phyloP scores from a whole-genome alignment of 2,329 filamentous ascomycete genomes.

The Clarireedia homoeocarpa region DNA sequence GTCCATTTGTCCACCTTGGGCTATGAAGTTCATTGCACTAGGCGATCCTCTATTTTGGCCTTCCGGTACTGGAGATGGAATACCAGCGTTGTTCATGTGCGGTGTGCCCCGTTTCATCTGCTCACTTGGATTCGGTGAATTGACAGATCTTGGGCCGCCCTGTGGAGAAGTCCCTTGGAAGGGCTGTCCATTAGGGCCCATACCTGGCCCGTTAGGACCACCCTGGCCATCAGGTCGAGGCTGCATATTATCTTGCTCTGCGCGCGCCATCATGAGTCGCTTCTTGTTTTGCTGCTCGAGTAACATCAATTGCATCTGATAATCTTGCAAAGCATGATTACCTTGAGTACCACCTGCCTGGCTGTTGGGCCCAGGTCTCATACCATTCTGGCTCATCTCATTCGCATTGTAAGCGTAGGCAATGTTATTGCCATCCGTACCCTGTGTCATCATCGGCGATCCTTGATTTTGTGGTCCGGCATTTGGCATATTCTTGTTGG shows the following conservation, averaged over 20 bases:
- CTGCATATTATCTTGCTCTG: conserved; percentile 61
- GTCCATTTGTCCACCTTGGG: conserved; percentile 45
- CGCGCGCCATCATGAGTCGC: conserved; percentile 73
- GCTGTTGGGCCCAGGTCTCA: conserved; percentile 48
- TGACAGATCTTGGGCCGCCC: conserved; percentile 54
- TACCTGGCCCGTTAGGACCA: conserved; percentile 35
- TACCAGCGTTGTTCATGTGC: conserved; percentile 60
- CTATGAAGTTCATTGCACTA: conserved; percentile 52
- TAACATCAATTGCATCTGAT: conserved; percentile 84
- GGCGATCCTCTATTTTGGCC: conserved; percentile 61
- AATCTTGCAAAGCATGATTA: conserved; percentile 78
- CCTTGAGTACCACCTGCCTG: conserved; percentile 46
- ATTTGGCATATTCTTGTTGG: conserved; percentile 75
- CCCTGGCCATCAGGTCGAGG: conserved; percentile 42
- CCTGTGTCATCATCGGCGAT: conserved; percentile 73
- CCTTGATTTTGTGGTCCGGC: conserved; percentile 66
- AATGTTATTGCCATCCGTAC: conserved; percentile 54
- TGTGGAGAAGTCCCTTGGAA: conserved; percentile 67
- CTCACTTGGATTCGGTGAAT: conserved; percentile 69
- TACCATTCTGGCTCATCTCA: conserved; percentile 49
- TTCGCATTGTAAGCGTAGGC: conserved; percentile 53
- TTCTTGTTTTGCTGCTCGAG: conserved; percentile 86
- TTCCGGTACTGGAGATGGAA: conserved; percentile 66
- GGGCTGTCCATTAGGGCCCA: conserved; percentile 49
- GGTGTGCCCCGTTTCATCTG: conserved; percentile 74